Evolutionary conservation across 345 rosid species (phyloP).

Genomic region (Syzygium aqueum): DNA sequence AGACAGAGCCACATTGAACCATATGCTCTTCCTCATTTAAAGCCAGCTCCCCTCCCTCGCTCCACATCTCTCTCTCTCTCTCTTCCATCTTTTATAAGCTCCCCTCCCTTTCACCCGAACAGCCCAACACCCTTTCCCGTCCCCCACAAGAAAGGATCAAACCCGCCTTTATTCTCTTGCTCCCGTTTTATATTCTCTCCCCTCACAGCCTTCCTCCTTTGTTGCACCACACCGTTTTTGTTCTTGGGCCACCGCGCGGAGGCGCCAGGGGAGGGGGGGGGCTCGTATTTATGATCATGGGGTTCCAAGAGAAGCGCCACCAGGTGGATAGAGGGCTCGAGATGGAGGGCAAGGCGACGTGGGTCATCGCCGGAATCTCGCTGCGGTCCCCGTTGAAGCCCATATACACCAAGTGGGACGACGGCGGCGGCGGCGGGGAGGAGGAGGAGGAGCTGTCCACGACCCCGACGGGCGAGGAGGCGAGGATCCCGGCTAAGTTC

Average conservation of each 20-base stretch:
- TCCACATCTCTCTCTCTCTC: neutral
- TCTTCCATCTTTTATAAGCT: neutral
- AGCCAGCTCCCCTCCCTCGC: neutral
- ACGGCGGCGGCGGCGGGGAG: constrained; percentile 4
- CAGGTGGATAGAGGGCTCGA: neutral
- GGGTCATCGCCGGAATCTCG: constrained; percentile 25
- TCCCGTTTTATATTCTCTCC: neutral
- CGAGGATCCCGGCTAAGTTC: constrained; percentile 33
- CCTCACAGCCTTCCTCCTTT: neutral
- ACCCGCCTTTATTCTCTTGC: neutral
- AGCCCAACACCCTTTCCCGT: neutral
- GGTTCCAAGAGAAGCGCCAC: neutral
- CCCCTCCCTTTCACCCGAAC: neutral
- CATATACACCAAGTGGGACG: constrained; percentile 19
- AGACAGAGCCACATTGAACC: constrained; percentile 1
- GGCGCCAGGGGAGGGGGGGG: neutral
- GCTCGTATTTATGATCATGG: neutral
- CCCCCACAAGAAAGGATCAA: neutral
- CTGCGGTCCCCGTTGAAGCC: constrained; percentile 45
- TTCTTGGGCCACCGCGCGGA: neutral
- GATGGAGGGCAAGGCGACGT: constrained; percentile 1
- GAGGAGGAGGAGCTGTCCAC: constrained; percentile 30
- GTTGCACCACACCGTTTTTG: neutral
- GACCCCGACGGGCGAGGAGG: constrained; percentile 47
- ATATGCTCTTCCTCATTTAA: neutral